Evolutionary conservation across 73 alveolate species (phyloP), one percentile per base, ranked within the genome.

Genomic region (Paramecium sonneborni): DNA sequence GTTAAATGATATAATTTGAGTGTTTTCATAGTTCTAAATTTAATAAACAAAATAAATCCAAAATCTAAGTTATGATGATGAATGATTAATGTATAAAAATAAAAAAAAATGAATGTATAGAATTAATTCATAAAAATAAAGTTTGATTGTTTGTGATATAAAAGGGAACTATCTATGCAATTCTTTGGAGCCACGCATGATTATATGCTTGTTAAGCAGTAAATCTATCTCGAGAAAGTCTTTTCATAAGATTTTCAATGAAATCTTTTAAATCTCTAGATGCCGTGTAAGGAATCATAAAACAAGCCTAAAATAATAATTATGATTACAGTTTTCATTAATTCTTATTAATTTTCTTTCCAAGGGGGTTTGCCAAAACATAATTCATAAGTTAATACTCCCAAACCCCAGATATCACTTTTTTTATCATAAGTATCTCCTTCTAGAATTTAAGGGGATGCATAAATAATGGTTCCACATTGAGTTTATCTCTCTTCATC

Each of bases 391-490:
- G 97, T 96, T 39, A 97, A 93, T n/a, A 97, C 95, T 15, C 99
- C 99, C 38, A 98, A 86, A 26, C 98, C 93, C 99, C 99, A 98
- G 14, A 97, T 92, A 92, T 98, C 99, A 12, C 96, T 93, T 21
- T 97, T 92, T 57, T 95, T 95, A 85, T 95, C 97, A 79, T 98
- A 98, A 0, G 95, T 92, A 24, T 92, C 93, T 38, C 95, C 96
- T 39, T 87, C 85, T 32, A 98, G 70, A 96, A 98, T 97, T 92
- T 98, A 99, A 20, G 99, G 99, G 3, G 99, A 98, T 97, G 97
- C 95, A 92, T 98, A 98, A 85, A 97, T 99, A 37, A 96, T 95
- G 5, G 99, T 98, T 8, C 99, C 99, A 72, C 99, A 97, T 92
- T 96, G 97, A 0, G 99, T 98, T 72, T 94, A 85, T 95, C 98